A percentile compares a stretch with the other conserved stretches of the same genome.
Conservation (phyloP, 768 basidiomycete genomes). For the Lentinus brumalis region DNA sequence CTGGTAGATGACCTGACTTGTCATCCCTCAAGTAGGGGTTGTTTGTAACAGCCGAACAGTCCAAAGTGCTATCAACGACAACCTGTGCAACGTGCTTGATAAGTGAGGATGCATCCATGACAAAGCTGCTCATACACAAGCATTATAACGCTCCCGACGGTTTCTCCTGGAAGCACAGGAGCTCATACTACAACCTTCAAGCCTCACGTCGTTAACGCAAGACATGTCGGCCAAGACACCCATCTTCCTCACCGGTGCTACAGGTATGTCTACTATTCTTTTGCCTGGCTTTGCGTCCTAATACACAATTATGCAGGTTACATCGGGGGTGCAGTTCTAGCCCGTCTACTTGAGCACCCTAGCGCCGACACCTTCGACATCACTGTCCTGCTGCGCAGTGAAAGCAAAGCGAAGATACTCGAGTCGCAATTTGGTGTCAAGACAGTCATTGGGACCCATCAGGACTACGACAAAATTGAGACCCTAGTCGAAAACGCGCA, state of each 20-base stretch:
- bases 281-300: neutral
- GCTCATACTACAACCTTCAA: no score
- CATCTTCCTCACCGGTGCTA: constrained; percentile 47
- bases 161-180: no score
- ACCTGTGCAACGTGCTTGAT: no score
- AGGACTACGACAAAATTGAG: constrained; percentile 41
- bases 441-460: constrained; percentile 20
- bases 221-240: constrained; percentile 26
- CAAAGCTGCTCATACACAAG: no score
- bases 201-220: no score
- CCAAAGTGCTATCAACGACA: no score
- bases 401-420: constrained; percentile 35
- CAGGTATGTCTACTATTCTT: constrained; percentile 34
- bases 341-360: constrained; percentile 47
- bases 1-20: no score
- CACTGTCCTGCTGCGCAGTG: constrained; percentile 47
- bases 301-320: constrained; percentile 42
- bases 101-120: no score
- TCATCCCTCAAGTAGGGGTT: no score
- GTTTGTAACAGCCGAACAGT: no score
- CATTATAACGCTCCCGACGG: no score
- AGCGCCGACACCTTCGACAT: constrained; percentile 43
- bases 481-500: constrained; percentile 47
- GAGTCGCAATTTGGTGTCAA: constrained; percentile 24
- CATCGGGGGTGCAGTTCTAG: constrained; percentile 57